These are phyloP conservation scores for Xylaria sp. DNA, from an alignment of 2,329 filamentous ascomycete species.

Conservation along the genomic window DNA sequence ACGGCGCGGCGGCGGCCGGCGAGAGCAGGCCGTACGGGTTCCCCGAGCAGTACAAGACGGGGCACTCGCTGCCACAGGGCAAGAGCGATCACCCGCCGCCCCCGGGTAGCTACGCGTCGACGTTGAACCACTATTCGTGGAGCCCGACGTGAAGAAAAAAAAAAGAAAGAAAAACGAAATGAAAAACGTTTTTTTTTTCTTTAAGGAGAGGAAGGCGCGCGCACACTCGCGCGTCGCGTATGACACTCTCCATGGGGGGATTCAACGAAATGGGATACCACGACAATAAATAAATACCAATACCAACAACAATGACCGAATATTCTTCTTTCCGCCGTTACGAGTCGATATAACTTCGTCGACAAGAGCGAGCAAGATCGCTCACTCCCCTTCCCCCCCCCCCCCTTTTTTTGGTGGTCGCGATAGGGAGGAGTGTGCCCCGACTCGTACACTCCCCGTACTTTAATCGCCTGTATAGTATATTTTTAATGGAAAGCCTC, in stretches of 20 bases:
- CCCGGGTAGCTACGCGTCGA: constrained; percentile 50
- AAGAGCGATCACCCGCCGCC: constrained; percentile 42
- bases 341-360: constrained; percentile 4
- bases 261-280: too few relatives aligned
- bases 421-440: constrained; percentile 17
- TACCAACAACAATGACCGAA: too few relatives aligned
- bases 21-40: constrained; percentile 54
- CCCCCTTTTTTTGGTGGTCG: constrained; percentile 1
- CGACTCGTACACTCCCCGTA: background rate
- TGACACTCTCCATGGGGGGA: too few relatives aligned
- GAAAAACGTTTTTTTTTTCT: too few relatives aligned
- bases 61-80: constrained; percentile 39
- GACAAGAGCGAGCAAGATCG: constrained; percentile 5
- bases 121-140: constrained; percentile 61
- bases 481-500: constrained; percentile 24
- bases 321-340: constrained; percentile 7
- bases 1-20: constrained; percentile 37
- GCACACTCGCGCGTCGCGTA: too few relatives aligned
- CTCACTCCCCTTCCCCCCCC: too few relatives aligned
- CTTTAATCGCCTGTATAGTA: constrained; percentile 27
- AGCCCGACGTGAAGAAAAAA: constrained; percentile 47
- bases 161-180: background rate
- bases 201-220: too few relatives aligned
- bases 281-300: too few relatives aligned
- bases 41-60: constrained; percentile 52